phyloP scores from a whole-genome alignment of 1,284 basidiomycete species.

The Ceraceosorus bombacis region DNA sequence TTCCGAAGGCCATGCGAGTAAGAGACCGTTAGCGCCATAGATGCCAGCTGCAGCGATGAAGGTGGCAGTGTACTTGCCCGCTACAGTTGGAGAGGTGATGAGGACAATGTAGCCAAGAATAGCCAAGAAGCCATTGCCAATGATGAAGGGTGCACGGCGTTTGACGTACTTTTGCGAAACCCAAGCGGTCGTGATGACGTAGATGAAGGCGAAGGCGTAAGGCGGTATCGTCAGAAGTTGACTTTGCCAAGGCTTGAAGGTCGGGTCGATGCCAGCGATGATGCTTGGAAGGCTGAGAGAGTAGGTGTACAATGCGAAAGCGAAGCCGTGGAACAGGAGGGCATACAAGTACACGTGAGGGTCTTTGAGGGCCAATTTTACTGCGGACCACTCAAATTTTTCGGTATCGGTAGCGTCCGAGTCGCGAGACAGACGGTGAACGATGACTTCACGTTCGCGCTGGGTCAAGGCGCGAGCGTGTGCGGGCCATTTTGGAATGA shows the following conservation, averaged over 20 bases:
- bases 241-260: conserved; percentile 57
- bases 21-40: conserved; percentile 58
- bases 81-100: conserved; percentile 55
- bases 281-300: conserved; percentile 52
- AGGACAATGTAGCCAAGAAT: conserved; percentile 64
- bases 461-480: conserved; percentile 56
- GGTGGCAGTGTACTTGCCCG: conserved; percentile 58
- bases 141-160: conserved; percentile 59
- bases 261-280: conserved; percentile 55
- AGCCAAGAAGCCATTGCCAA: conserved; percentile 54
- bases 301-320: conserved; percentile 46
- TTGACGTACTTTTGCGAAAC: conserved; percentile 50
- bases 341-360: conserved; percentile 61
- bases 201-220: conserved; percentile 52
- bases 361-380: conserved; percentile 54
- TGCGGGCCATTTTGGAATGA: conserved; percentile 59
- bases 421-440: conserved; percentile 54
- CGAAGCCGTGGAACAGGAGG: conserved; percentile 61
- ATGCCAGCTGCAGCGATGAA: conserved; percentile 59
- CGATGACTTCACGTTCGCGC: conserved; percentile 54
- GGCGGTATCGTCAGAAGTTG: conserved; percentile 62
- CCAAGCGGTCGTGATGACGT: conserved; percentile 53
- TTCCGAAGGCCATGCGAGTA: conserved; percentile 57
- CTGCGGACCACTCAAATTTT: conserved; percentile 46
- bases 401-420: conserved; percentile 55